These are phyloP conservation scores for Blepharisma stoltei DNA, from an alignment of 73 alveolate species.

Conservation along the genomic window DNA sequence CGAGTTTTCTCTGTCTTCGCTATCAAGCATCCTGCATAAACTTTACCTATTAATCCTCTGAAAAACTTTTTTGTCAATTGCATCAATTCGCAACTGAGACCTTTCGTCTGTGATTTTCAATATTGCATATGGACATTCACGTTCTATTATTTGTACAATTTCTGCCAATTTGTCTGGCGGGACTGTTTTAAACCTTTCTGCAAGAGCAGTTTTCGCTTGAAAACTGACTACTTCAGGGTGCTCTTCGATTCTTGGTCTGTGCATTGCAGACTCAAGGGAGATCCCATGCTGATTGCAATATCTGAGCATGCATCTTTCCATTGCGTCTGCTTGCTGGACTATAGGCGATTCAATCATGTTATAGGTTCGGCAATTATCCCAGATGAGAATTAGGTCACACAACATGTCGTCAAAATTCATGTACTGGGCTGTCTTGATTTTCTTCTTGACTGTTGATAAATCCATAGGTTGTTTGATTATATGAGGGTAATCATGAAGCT, in stretches of 20 bases:
- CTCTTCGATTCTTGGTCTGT: conserved; percentile 14
- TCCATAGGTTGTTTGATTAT: conserved; percentile 66
- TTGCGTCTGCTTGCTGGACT: conserved; percentile 18
- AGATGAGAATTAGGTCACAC: conserved; percentile 47
- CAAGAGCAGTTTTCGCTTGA: conserved; percentile 6
- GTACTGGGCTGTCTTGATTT: conserved; percentile 43
- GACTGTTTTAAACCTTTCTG: conserved; percentile 12
- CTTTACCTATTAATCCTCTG: neutral
- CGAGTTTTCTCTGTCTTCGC: no score
- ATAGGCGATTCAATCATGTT: conserved; percentile 35
- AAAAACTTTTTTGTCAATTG: conserved; percentile 4
- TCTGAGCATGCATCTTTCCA: conserved; percentile 23
- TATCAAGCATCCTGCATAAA: no score
- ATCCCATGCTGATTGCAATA: conserved; percentile 23
- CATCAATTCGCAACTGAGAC: conserved; percentile 19
- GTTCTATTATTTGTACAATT: conserved; percentile 1
- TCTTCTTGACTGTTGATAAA: conserved; percentile 47
- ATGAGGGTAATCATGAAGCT: conserved; percentile 50
- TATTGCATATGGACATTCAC: conserved; percentile 17
- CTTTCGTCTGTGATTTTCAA: conserved; percentile 3
- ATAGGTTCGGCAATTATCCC: conserved; percentile 68
- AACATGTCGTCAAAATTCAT: conserved; percentile 40
- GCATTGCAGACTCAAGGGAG: neutral
- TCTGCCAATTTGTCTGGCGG: neutral
- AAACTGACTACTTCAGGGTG: conserved; percentile 22